Conservation (phyloP, 345 rosid species). For the Luvunga scandens region DNA sequence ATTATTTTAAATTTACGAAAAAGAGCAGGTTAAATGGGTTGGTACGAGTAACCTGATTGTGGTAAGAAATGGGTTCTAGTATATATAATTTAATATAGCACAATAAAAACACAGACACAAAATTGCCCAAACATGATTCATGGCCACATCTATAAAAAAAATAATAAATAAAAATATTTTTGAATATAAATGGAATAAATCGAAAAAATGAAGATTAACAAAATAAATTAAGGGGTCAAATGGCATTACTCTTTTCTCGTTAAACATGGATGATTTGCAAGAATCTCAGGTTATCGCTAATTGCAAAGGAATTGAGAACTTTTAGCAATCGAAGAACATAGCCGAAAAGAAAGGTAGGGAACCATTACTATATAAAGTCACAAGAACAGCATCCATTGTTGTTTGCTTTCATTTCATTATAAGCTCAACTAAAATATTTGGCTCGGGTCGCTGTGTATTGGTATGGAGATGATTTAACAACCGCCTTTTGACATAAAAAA, state of each 20-base stretch:
- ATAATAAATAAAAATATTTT: too few species aligned
- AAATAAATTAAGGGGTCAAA: too few species aligned
- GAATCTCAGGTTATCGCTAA: background rate
- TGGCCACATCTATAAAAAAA: too few species aligned
- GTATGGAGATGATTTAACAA: background rate
- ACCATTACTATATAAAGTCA: background rate
- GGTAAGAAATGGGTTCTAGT: rapidly evolving
- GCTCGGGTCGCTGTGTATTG: background rate
- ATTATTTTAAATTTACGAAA: too few species aligned
- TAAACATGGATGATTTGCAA: background rate
- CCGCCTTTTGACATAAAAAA: background rate
- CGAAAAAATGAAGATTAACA: too few species aligned
- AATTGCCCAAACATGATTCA: too few species aligned
- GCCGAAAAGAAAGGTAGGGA: background rate
- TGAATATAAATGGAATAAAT: too few species aligned
- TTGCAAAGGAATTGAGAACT: background rate
- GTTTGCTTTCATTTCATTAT: background rate
- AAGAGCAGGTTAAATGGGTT: too few species aligned
- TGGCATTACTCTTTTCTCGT: too few species aligned
- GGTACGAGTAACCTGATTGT: rapidly evolving
- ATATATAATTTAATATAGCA: too few species aligned
- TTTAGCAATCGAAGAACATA: too few species aligned
- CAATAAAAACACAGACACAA: too few species aligned
- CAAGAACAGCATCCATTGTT: background rate
- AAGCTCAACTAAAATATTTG: background rate